Conservation (phyloP, 345 rosid species). For the Moricandia arvensis region DNA sequence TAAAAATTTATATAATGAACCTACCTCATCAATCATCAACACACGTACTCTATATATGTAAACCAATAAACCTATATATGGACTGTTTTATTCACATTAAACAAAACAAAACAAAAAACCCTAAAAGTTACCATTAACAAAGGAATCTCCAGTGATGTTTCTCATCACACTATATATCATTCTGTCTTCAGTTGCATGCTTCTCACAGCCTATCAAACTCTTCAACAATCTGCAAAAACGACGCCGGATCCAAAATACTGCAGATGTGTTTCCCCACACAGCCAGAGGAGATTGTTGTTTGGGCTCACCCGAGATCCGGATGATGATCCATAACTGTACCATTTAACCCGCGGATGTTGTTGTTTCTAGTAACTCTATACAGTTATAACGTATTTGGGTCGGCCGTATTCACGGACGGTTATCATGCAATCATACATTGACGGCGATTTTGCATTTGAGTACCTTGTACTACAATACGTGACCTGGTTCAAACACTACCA, state of each 20-base stretch:
- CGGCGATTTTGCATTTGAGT: constrained; percentile 57
- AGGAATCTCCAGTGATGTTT: constrained; percentile 14
- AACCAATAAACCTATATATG: background rate
- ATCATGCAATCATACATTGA: background rate
- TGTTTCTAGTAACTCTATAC: too few relatives aligned
- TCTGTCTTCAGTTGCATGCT: constrained; percentile 8
- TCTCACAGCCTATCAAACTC: constrained; percentile 37
- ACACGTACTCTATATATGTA: too few relatives aligned
- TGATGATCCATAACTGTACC: too few relatives aligned
- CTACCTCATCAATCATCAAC: too few relatives aligned
- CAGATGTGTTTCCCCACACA: constrained; percentile 51
- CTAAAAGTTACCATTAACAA: background rate
- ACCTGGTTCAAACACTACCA: constrained; percentile 60
- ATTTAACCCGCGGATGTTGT: too few relatives aligned
- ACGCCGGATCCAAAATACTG: constrained; percentile 69
- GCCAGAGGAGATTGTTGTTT: background rate
- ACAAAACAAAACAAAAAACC: too few relatives aligned
- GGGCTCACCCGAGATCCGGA: too few relatives aligned
- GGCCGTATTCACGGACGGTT: too few relatives aligned
- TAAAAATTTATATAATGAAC: too few relatives aligned
- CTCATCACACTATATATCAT: constrained; percentile 1
- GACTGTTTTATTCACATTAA: background rate
- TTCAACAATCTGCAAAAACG: constrained; percentile 46
- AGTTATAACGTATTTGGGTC: too few relatives aligned
- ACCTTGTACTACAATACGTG: constrained; percentile 74